Percentiles rank a stretch among this genome's conserved stretches.
Evolutionary conservation across 768 basidiomycete species (phyloP).

Genomic region (Termitomyces sp.): DNA sequence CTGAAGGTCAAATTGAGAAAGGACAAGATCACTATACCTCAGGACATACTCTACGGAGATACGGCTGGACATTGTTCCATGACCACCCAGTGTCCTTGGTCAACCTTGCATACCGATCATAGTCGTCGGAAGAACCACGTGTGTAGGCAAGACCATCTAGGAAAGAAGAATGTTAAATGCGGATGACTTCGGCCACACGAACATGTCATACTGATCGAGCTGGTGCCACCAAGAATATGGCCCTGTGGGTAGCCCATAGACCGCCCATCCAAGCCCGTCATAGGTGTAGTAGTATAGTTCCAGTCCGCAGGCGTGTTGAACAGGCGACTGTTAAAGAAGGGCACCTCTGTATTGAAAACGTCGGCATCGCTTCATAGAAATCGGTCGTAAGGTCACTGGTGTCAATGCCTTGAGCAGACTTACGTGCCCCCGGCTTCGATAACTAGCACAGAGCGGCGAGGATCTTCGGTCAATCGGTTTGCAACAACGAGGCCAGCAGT

Average conservation of each 20-base stretch:
- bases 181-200: neutral
- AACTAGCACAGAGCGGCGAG: conserved; percentile 17
- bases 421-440: conserved; percentile 22
- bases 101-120: conserved; percentile 27
- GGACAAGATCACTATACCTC: neutral
- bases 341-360: conserved; percentile 16
- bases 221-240: conserved; percentile 19
- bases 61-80: conserved; percentile 28
- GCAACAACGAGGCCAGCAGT: conserved; percentile 22
- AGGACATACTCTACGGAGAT: conserved; percentile 22
- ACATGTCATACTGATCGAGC: conserved; percentile 14
- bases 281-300: conserved; percentile 18
- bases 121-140: conserved; percentile 31
- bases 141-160: conserved; percentile 22
- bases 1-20: conserved; percentile 1
- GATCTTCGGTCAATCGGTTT: conserved; percentile 18
- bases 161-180: neutral
- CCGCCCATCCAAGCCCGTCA: conserved; percentile 13
- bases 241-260: conserved; percentile 17
- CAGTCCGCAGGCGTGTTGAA: conserved; percentile 19
- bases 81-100: conserved; percentile 29
- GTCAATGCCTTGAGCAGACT: neutral
- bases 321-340: conserved; percentile 18
- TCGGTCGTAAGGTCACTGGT: neutral
- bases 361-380: conserved; percentile 7